Evolutionary conservation across 2,329 filamentous ascomycete genomes (phyloP).

Genomic region (Penicillium sp.): DNA sequence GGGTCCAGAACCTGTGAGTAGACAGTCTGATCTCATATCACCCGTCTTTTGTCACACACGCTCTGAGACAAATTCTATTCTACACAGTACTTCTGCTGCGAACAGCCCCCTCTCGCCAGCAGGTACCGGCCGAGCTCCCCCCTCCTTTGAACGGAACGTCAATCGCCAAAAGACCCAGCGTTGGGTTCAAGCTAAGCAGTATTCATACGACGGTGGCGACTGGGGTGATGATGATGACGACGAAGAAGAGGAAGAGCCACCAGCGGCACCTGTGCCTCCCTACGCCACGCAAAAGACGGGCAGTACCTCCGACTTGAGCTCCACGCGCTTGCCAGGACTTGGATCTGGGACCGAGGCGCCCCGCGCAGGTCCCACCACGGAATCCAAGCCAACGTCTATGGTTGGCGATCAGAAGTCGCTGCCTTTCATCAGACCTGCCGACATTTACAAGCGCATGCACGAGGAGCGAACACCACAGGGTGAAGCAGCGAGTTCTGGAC

Average conservation of each 20-base stretch:
- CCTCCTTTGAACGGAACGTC: constrained; percentile 80
- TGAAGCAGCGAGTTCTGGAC: constrained; percentile 3
- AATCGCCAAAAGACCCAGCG: constrained; percentile 89
- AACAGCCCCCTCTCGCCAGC: constrained; percentile 36
- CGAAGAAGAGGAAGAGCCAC: constrained; percentile 65
- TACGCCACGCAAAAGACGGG: constrained; percentile 34
- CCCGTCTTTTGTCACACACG: constrained; percentile 11
- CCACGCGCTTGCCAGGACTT: constrained; percentile 25
- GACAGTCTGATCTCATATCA: not conserved
- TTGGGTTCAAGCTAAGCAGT: constrained; percentile 88
- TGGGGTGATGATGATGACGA: constrained; percentile 75
- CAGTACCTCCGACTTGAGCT: constrained; percentile 29
- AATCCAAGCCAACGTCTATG: constrained; percentile 33
- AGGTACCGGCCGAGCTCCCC: constrained; percentile 43
- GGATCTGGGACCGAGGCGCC: constrained; percentile 17
- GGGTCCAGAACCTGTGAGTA: constrained; percentile 33
- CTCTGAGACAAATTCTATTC: constrained; percentile 16
- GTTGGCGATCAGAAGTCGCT: constrained; percentile 52
- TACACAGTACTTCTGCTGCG: constrained; percentile 21
- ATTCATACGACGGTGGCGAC: constrained; percentile 89
- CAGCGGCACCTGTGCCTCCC: constrained; percentile 29
- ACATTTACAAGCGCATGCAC: constrained; percentile 74
- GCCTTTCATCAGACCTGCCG: constrained; percentile 72
- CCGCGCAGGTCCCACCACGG: constrained; percentile 23
- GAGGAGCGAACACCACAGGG: constrained; percentile 60